These are phyloP conservation scores for Apocynum venetum DNA, from an alignment of 257 asterid species.

Conservation along the genomic window DNA sequence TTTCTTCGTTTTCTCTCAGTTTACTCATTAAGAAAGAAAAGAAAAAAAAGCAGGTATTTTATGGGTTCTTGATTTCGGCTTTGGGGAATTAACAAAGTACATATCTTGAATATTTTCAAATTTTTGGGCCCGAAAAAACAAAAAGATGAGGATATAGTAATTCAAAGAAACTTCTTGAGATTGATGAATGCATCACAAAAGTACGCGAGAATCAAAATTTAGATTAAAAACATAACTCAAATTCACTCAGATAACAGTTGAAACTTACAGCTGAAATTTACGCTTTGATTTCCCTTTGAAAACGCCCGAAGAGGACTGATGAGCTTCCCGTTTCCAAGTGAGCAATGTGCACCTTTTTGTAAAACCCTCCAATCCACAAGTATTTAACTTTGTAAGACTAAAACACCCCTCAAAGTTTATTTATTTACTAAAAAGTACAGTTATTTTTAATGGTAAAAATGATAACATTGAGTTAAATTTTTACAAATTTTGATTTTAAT, in stretches of 20 bases:
- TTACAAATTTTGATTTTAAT: too few species aligned
- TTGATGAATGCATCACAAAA: background rate
- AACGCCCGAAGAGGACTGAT: background rate
- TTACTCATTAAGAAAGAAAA: background rate
- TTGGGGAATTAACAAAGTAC: background rate
- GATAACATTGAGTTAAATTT: too few species aligned
- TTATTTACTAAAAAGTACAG: background rate
- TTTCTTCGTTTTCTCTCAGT: background rate
- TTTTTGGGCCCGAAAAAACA: background rate
- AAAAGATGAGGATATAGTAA: background rate
- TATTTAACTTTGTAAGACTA: background rate
- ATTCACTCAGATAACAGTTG: background rate
- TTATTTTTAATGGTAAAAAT: background rate
- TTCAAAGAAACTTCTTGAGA: background rate
- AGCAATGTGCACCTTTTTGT: too few species aligned
- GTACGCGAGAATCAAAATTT: background rate
- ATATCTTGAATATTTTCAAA: background rate
- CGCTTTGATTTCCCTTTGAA: background rate
- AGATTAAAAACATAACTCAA: background rate
- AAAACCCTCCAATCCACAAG: background rate
- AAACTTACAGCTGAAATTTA: background rate
- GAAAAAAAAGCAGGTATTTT: background rate
- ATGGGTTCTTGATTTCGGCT: background rate
- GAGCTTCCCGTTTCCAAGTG: too few species aligned
- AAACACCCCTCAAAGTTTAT: slow-evolving; percentile 3